A percentile compares a stretch with the other conserved stretches of the same genome.
These are phyloP conservation scores for Scorias spongiosa DNA, from an alignment of 2,329 filamentous ascomycete species.

Conservation along the genomic window DNA sequence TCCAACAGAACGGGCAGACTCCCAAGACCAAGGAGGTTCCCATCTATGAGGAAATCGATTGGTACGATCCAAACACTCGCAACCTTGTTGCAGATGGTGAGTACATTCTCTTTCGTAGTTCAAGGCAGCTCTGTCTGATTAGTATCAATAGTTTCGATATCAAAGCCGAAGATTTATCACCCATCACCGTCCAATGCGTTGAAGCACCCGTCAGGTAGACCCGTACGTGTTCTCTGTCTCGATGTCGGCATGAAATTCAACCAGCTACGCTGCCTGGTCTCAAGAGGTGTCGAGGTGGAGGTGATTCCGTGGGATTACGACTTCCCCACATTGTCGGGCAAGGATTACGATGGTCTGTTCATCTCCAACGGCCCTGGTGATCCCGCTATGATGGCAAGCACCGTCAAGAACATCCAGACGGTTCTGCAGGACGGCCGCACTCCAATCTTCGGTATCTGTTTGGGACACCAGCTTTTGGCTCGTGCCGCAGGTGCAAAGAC, in stretches of 20 bases:
- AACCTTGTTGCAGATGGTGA: conserved; percentile 93
- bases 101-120: conserved; percentile 19
- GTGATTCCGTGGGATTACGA: conserved; percentile 96
- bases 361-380: conserved; percentile 96
- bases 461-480: conserved; percentile 86
- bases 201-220: conserved; percentile 75
- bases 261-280: conserved; percentile 84
- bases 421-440: conserved; percentile 66
- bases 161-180: conserved; percentile 70
- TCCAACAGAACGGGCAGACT: conserved; percentile 2
- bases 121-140: conserved; percentile 16
- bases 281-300: conserved; percentile 80
- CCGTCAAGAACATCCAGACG: conserved; percentile 62
- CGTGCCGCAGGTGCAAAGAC: conserved; percentile 75
- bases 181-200: conserved; percentile 56
- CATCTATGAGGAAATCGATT: conserved; percentile 64
- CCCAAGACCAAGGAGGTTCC: conserved; percentile 17
- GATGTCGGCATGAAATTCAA: conserved; percentile 99
- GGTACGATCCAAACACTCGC: conserved; percentile 81
- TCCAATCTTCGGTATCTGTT: conserved; percentile 89
- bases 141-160: conserved; percentile 60
- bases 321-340: conserved; percentile 58
- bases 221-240: conserved; percentile 76
- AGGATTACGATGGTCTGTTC: conserved; percentile 91
- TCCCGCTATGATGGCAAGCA: conserved; percentile 67